These are phyloP conservation scores for Dendrobium catenatum DNA, from an alignment of 106 monocot genomes.

Conservation along the genomic window DNA sequence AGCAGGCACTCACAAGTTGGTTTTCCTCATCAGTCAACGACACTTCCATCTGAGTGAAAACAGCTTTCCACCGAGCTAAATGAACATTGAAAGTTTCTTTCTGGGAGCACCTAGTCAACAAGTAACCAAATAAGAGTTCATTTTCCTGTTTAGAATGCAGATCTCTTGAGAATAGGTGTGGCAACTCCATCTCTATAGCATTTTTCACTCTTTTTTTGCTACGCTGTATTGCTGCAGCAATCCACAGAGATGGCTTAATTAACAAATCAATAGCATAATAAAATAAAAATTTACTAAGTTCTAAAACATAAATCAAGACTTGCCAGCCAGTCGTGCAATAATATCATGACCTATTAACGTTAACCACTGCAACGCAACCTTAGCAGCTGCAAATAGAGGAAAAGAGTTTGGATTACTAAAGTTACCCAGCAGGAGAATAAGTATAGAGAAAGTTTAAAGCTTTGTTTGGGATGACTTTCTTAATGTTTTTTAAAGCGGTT, in stretches of 20 bases:
- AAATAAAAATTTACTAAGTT: neutral
- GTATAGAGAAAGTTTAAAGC: neutral
- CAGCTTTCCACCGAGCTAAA: slow-evolving; percentile 53
- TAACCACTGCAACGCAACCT: slow-evolving; percentile 83
- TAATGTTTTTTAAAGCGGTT: no score
- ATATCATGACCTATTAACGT: slow-evolving; percentile 78
- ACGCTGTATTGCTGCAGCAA: slow-evolving; percentile 46
- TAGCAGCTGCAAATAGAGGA: slow-evolving; percentile 46
- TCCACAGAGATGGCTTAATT: slow-evolving; percentile 4
- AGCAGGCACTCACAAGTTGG: slow-evolving; percentile 56
- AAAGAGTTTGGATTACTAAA: neutral
- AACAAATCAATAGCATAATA: neutral
- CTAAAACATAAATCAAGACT: slow-evolving; percentile 7
- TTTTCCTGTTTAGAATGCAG: slow-evolving; percentile 31
- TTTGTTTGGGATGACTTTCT: no score
- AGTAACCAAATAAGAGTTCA: slow-evolving; percentile 11
- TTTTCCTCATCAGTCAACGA: slow-evolving; percentile 60
- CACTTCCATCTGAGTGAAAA: slow-evolving; percentile 77
- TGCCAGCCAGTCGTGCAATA: slow-evolving; percentile 72
- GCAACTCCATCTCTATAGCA: slow-evolving; percentile 64
- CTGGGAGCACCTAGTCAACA: slow-evolving; percentile 12
- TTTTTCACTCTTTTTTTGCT: slow-evolving; percentile 82
- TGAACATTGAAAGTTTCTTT: slow-evolving; percentile 32
- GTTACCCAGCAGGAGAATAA: neutral
- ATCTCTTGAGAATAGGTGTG: slow-evolving; percentile 51